Conservation (phyloP, 495 filamentous ascomycete genomes). For the Trypethelium eluteriae region DNA sequence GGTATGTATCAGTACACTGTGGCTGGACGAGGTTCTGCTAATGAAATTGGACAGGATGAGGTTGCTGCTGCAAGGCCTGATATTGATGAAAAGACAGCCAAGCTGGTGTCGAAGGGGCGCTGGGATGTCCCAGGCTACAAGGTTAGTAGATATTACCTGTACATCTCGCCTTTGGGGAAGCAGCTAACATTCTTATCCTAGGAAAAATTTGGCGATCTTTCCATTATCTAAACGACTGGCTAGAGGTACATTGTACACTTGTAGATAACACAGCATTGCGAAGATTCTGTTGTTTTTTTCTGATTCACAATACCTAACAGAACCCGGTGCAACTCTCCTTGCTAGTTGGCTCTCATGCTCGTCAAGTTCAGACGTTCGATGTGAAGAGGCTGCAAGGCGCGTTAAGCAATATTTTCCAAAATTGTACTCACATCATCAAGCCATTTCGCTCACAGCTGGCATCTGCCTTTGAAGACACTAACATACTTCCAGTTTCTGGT, state of each 20-base stretch:
- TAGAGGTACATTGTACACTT: neutral
- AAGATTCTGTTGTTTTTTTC: neutral
- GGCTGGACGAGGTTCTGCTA: slow-evolving; percentile 19
- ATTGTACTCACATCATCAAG: too few species aligned
- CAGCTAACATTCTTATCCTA: slow-evolving; percentile 29
- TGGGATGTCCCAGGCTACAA: slow-evolving; percentile 98
- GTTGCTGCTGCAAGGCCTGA: slow-evolving; percentile 85
- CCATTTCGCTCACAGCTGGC: too few species aligned
- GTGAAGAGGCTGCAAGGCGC: too few species aligned
- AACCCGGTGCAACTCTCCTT: too few species aligned
- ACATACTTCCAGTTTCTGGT: too few species aligned
- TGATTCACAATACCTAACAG: too few species aligned
- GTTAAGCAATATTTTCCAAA: too few species aligned
- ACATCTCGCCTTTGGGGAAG: neutral
- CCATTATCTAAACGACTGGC: slow-evolving; percentile 56
- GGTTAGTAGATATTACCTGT: slow-evolving; percentile 47
- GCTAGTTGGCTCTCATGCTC: too few species aligned
- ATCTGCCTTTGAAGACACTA: too few species aligned
- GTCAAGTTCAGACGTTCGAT: too few species aligned
- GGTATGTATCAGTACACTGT: slow-evolving; percentile 52
- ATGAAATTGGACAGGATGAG: slow-evolving; percentile 65
- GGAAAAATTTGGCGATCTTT: slow-evolving; percentile 98
- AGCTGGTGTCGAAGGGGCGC: slow-evolving; percentile 91
- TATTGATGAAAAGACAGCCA: slow-evolving; percentile 86
- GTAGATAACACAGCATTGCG: slow-evolving; percentile 1